phyloP scores from a whole-genome alignment of 2,329 filamentous ascomycete species.

The Ascochyta viciae-villosae region DNA sequence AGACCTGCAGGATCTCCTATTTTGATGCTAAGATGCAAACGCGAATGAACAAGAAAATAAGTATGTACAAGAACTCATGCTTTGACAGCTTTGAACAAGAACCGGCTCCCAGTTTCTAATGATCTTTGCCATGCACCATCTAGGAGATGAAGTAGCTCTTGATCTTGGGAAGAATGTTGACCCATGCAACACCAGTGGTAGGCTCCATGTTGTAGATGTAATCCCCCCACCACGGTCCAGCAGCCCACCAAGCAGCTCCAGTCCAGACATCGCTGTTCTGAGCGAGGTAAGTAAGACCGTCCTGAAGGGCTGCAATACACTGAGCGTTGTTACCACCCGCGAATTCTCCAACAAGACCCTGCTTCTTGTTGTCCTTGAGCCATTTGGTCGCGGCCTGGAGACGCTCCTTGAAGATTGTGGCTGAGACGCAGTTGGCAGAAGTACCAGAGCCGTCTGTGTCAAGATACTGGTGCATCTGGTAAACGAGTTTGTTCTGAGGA shows the following conservation, averaged over 20 bases:
- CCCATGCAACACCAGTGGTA: slow-evolving; percentile 52
- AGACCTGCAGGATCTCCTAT: neutral
- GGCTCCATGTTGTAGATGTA: slow-evolving; percentile 62
- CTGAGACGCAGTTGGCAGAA: slow-evolving; percentile 56
- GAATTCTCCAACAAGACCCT: slow-evolving; percentile 62
- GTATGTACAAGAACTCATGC: slow-evolving; percentile 3
- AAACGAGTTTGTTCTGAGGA: slow-evolving; percentile 61
- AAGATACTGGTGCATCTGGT: slow-evolving; percentile 70
- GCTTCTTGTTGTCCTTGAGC: slow-evolving; percentile 61
- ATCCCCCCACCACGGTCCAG: slow-evolving; percentile 60
- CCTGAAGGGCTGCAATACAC: slow-evolving; percentile 59
- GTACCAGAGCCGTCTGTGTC: slow-evolving; percentile 64
- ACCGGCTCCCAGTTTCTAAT: too few species aligned
- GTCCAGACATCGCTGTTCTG: slow-evolving; percentile 62
- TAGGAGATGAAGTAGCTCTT: slow-evolving; percentile 42
- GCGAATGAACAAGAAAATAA: neutral
- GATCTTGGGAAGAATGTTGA: slow-evolving; percentile 41
- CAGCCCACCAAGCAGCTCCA: slow-evolving; percentile 63
- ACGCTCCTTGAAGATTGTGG: slow-evolving; percentile 62
- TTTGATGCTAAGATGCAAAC: neutral
- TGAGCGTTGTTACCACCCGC: slow-evolving; percentile 60
- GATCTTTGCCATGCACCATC: neutral
- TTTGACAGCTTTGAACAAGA: neutral
- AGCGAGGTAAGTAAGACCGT: slow-evolving; percentile 57
- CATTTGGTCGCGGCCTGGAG: slow-evolving; percentile 60